Conservation (phyloP, 495 filamentous ascomycete species). For the Achaetomiella virescens region DNA sequence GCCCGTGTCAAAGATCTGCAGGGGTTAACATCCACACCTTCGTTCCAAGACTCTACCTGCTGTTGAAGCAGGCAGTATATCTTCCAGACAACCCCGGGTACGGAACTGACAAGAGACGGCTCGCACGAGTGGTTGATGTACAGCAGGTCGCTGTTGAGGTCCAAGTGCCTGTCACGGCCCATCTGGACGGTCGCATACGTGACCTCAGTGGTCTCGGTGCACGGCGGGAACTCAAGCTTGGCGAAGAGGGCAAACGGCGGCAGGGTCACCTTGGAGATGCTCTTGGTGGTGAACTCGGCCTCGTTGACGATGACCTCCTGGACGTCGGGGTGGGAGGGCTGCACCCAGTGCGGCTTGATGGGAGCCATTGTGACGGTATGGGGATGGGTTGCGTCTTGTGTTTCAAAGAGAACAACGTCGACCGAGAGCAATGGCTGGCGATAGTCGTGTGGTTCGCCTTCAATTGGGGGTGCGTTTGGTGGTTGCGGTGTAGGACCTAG, state of each 20-base stretch:
- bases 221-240: constrained; percentile 46
- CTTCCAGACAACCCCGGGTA: background rate
- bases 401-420: background rate
- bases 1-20: constrained; percentile 59
- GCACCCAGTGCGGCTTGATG: constrained; percentile 45
- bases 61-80: background rate
- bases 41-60: background rate
- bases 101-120: constrained; percentile 51
- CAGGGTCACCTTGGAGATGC: constrained; percentile 54
- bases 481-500: background rate
- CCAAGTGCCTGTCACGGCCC: constrained; percentile 54
- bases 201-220: constrained; percentile 44
- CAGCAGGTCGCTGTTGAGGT: constrained; percentile 68
- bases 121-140: constrained; percentile 72
- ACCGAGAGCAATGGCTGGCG: background rate
- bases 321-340: constrained; percentile 48
- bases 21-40: background rate
- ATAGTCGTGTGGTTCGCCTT: background rate
- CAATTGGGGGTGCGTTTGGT: background rate
- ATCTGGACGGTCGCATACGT: constrained; percentile 69
- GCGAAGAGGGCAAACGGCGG: constrained; percentile 58
- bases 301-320: constrained; percentile 45
- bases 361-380: constrained; percentile 36
- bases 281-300: constrained; percentile 53
- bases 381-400: background rate